phyloP scores from a whole-genome alignment of 805 yeast species.

The Barnettozyma sp. region DNA sequence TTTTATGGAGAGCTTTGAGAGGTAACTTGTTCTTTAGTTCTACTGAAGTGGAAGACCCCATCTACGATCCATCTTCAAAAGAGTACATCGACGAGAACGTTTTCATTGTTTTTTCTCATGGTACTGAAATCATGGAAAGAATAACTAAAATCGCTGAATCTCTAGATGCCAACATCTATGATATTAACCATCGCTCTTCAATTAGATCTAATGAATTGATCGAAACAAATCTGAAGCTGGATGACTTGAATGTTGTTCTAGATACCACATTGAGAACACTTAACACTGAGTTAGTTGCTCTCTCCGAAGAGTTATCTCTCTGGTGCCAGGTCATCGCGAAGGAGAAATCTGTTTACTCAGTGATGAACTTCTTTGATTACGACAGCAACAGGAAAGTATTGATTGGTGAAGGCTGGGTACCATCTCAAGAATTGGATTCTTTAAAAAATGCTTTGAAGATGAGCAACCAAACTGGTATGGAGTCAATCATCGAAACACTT shows the following conservation, averaged over 20 bases:
- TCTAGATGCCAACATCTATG: constrained; percentile 74
- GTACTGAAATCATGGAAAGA: constrained; percentile 62
- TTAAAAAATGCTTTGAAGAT: constrained; percentile 57
- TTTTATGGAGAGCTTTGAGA: constrained; percentile 88
- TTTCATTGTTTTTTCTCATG: constrained; percentile 90
- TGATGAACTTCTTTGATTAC: constrained; percentile 73
- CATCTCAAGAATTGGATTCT: constrained; percentile 62
- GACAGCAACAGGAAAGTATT: constrained; percentile 71
- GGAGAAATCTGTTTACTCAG: constrained; percentile 79
- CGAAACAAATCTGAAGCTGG: constrained; percentile 51
- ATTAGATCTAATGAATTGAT: constrained; percentile 59
- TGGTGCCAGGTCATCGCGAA: constrained; percentile 67
- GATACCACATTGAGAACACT: constrained; percentile 62
- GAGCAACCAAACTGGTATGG: constrained; percentile 61
- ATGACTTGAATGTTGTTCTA: constrained; percentile 57
- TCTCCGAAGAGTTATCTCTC: constrained; percentile 62
- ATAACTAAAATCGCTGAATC: constrained; percentile 84
- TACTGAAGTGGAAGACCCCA: constrained; percentile 62
- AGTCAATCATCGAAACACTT: constrained; percentile 50
- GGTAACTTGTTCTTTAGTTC: constrained; percentile 82
- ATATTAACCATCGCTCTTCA: constrained; percentile 41
- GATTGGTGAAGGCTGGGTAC: constrained; percentile 97
- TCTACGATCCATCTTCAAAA: constrained; percentile 59
- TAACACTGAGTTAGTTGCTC: constrained; percentile 67
- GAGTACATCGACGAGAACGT: constrained; percentile 63